Evolutionary conservation across 257 asterid species (phyloP).

Genomic region (Jacaranda copaia): DNA sequence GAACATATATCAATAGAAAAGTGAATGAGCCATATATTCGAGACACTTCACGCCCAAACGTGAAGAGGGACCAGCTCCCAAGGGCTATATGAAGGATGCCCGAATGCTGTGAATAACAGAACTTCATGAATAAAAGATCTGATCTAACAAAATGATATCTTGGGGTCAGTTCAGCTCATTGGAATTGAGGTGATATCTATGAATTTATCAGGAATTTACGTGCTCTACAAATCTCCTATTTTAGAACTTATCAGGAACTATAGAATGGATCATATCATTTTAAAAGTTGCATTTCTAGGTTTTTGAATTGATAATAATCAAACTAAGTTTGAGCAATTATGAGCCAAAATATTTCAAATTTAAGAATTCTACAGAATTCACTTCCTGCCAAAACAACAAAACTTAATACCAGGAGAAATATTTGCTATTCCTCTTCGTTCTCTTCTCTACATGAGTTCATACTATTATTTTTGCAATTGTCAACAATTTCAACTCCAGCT

Average conservation of each 20-base stretch:
- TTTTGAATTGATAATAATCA: not conserved
- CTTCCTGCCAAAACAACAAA: not conserved
- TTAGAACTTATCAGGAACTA: conserved; percentile 9
- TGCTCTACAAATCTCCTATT: not conserved
- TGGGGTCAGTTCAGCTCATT: conserved; percentile 10
- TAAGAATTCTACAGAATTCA: not conserved
- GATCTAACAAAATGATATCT: conserved; percentile 9
- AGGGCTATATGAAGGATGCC: conserved; percentile 73
- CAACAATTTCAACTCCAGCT: not conserved
- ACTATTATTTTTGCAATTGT: not conserved
- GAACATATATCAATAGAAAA: conserved; percentile 70
- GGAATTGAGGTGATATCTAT: not conserved
- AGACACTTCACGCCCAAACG: conserved; percentile 71
- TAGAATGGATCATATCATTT: not conserved
- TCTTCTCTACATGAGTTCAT: not conserved
- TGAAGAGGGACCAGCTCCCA: conserved; percentile 74
- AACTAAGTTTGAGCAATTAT: not conserved
- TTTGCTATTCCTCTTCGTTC: not conserved
- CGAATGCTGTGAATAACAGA: conserved; percentile 65
- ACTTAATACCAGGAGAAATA: not conserved
- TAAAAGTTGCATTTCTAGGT: not conserved
- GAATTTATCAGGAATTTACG: not conserved
- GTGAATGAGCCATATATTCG: conserved; percentile 65
- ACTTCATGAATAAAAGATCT: not conserved
- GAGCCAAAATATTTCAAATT: not conserved